Evolutionary conservation across 805 yeast species (phyloP).

Genomic region (Tetrapisispora nanseiensis): DNA sequence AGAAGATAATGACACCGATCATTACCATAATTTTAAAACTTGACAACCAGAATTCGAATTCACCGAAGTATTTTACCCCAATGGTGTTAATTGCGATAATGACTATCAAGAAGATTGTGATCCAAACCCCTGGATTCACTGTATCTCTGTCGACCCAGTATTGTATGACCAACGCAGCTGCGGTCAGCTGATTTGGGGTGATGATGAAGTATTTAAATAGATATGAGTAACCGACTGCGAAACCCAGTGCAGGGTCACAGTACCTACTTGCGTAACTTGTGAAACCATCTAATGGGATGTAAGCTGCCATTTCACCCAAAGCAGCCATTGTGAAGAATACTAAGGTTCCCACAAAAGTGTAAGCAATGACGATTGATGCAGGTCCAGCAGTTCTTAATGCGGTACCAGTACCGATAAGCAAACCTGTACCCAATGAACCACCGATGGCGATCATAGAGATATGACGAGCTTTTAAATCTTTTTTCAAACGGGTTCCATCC

Average conservation of each 20-base stretch:
- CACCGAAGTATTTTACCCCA: constrained; percentile 38
- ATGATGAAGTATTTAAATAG: constrained; percentile 39
- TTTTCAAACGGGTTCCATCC: constrained; percentile 12
- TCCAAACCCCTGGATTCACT: constrained; percentile 38
- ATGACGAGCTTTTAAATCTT: constrained; percentile 42
- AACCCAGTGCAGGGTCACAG: constrained; percentile 39
- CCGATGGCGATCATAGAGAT: constrained; percentile 71
- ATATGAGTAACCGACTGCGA: constrained; percentile 38
- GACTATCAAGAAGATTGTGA: constrained; percentile 33
- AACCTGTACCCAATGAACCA: constrained; percentile 76
- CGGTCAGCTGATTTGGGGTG: constrained; percentile 38
- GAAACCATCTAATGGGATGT: constrained; percentile 58
- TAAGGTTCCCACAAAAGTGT: constrained; percentile 57
- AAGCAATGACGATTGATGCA: constrained; percentile 46
- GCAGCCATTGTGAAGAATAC: constrained; percentile 63
- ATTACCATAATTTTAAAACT: constrained; percentile 54
- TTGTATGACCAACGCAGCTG: constrained; percentile 38
- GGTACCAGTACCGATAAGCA: constrained; percentile 66
- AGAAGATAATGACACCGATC: constrained; percentile 54
- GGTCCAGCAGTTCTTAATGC: constrained; percentile 65
- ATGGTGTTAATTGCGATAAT: constrained; percentile 30
- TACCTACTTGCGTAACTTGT: constrained; percentile 48
- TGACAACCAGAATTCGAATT: constrained; percentile 41
- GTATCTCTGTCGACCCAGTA: constrained; percentile 36
- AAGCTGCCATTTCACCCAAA: constrained; percentile 61